Conservation (phyloP, 2,329 filamentous ascomycete species). For the Iodosphaeria phyllophila region DNA sequence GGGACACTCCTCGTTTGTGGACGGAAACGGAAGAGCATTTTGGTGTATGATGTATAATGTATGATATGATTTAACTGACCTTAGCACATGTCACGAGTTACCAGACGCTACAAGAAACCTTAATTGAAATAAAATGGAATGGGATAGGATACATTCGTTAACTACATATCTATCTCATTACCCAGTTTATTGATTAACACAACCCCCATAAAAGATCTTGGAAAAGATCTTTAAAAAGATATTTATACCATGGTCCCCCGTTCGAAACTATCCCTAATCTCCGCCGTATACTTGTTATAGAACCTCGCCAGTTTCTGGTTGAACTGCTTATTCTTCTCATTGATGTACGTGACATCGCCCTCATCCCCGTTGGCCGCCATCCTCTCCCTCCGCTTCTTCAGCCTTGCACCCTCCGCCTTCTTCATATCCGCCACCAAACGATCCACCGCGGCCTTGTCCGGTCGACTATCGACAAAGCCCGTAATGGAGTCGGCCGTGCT, state of each 20-base stretch:
- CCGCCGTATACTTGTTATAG: constrained; percentile 96
- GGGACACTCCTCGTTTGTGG: too few relatives aligned
- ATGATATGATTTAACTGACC: too few relatives aligned
- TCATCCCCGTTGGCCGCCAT: constrained; percentile 65
- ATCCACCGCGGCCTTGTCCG: constrained; percentile 74
- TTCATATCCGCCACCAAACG: constrained; percentile 69
- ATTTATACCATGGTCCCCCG: constrained; percentile 80
- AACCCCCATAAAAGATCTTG: too few relatives aligned
- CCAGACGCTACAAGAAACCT: too few relatives aligned
- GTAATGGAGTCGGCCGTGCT: constrained; percentile 68
- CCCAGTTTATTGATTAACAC: too few relatives aligned
- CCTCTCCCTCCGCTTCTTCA: constrained; percentile 74
- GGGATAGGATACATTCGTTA: too few relatives aligned
- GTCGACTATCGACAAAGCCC: constrained; percentile 72
- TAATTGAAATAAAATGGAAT: too few relatives aligned
- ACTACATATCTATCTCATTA: too few relatives aligned
- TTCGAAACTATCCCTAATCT: constrained; percentile 96
- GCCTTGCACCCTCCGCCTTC: constrained; percentile 69
- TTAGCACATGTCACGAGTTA: too few relatives aligned
- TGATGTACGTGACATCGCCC: constrained; percentile 93
- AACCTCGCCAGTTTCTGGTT: constrained; percentile 93
- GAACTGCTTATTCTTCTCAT: constrained; percentile 99
- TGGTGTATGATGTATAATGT: too few relatives aligned
- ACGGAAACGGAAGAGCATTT: too few relatives aligned
- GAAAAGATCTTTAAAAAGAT: neutral